Base-by-base conservation (phyloP, 2,329 filamentous ascomycete genomes). In the Fusarium robinianum region DNA sequence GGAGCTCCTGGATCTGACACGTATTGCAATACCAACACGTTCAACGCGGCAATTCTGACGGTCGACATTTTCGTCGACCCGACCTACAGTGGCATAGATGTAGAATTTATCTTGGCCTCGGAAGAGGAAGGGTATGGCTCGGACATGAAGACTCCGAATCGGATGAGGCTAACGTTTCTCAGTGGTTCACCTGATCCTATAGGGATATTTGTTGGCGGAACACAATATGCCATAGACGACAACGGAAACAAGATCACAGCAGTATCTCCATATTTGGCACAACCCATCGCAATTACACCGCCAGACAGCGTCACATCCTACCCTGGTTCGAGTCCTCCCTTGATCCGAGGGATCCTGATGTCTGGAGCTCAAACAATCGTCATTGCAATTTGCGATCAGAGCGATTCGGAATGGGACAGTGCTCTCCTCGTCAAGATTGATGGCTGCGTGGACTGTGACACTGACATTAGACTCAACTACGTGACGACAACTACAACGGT, bases 261-360 rank as follows among this genome's bases (percentile, higher is more conserved):
- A 8, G 1, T 2, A 4, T 26, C 24, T 3, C 17, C 8, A 3
- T 54, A 27, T 10, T 9, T 51, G 7, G 9, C 12, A 4, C 1
- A 1, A 3, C 49, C 49, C 5, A 3, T 40, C 3, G 40, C 9
- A 14, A 55, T 53, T 8, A 10, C 2, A 1, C 47, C 41, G 2
- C 53, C 53, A 2, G 21, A 47, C 30, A 49, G 47, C 8, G 11
- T 45, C 6, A 52, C 44, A n/a, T 36, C 36, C 2, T 54, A 56
- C 9, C 11, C 33, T 2, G 21, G 39, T 6, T 54, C 53, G 5
- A 16, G 31, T 2, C 53, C 51, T 3, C 53, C 53, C 9, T 3
- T 52, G 2, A 19, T 42, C 10, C 29, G 27, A 9, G 32, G n/a
- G 8, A 32, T 46, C 15, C 34, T 11, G 5, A 3, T 10, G 10